These are phyloP conservation scores for Piloderma croceum DNA, from an alignment of 768 basidiomycete genomes.

Conservation along the genomic window DNA sequence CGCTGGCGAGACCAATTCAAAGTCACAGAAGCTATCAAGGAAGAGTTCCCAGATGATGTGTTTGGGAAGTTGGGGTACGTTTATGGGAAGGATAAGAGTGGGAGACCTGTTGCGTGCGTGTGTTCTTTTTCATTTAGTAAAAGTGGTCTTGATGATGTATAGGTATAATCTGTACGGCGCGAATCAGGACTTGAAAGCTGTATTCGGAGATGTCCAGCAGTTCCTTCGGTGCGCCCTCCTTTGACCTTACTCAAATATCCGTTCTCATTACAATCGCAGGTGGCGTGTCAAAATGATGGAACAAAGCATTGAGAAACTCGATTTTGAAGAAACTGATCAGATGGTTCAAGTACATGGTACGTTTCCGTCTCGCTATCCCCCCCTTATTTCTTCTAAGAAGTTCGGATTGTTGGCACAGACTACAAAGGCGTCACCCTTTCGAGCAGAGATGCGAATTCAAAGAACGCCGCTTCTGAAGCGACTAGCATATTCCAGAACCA, in stretches of 20 bases:
- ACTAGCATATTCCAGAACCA: slow-evolving; percentile 68
- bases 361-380: slow-evolving; percentile 4
- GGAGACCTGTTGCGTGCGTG: slow-evolving; percentile 64
- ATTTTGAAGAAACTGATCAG: slow-evolving; percentile 71
- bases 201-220: slow-evolving; percentile 71
- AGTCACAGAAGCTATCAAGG: slow-evolving; percentile 53
- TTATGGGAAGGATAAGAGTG: slow-evolving; percentile 65
- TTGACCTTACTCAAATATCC: slow-evolving; percentile 4
- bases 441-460: slow-evolving; percentile 67
- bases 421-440: slow-evolving; percentile 67
- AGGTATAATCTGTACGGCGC: slow-evolving; percentile 74
- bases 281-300: slow-evolving; percentile 84
- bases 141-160: not conserved
- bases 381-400: not conserved
- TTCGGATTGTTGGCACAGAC: slow-evolving; percentile 36
- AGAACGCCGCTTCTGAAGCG: slow-evolving; percentile 70
- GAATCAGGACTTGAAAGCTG: slow-evolving; percentile 55
- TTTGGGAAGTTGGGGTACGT: slow-evolving; percentile 62
- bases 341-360: slow-evolving; percentile 69
- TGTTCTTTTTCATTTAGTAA: not conserved
- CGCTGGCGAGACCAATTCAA: slow-evolving; percentile 68
- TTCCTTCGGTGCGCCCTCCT: slow-evolving; percentile 58
- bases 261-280: slow-evolving; percentile 29
- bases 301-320: slow-evolving; percentile 51
- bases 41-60: slow-evolving; percentile 55